A percentile compares a stretch with the other conserved stretches of the same genome.
phyloP scores from a whole-genome alignment of 345 rosid genomes.

The Arabis hirsuta region DNA sequence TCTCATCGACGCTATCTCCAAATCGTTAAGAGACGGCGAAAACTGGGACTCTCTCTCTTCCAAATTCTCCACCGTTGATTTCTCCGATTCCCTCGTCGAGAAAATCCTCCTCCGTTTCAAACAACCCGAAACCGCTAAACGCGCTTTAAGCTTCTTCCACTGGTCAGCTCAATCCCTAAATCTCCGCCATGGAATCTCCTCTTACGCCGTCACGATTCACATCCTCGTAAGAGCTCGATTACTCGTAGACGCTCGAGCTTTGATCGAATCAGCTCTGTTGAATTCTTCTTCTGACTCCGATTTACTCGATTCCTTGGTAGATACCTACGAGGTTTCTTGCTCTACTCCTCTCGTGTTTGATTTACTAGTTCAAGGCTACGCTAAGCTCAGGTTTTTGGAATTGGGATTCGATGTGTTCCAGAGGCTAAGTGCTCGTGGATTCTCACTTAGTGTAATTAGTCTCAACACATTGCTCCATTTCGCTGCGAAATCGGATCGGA shows the following conservation, averaged over 20 bases:
- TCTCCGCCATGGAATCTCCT: constrained; percentile 50
- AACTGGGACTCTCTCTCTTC: constrained; percentile 64
- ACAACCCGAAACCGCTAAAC: constrained; percentile 64
- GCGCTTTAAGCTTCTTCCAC: constrained; percentile 74
- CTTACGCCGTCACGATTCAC: constrained; percentile 63
- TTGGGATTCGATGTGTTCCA: constrained; percentile 63
- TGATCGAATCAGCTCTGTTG: constrained; percentile 61
- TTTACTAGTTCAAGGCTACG: constrained; percentile 66
- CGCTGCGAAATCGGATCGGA: constrained; percentile 58
- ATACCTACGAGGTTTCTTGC: constrained; percentile 45
- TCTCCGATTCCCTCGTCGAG: constrained; percentile 50
- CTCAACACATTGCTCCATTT: constrained; percentile 64
- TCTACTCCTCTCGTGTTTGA: constrained; percentile 68
- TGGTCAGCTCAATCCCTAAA: constrained; percentile 65
- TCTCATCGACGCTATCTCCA: constrained; percentile 45
- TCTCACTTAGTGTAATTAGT: constrained; percentile 54
- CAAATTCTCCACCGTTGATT: constrained; percentile 45
- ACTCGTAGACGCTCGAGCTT: constrained; percentile 63
- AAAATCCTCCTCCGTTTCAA: constrained; percentile 64
- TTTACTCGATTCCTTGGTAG: constrained; percentile 58
- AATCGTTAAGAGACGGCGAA: constrained; percentile 46
- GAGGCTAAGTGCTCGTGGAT: constrained; percentile 55
- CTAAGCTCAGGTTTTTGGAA: constrained; percentile 63
- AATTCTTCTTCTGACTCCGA: constrained; percentile 37
- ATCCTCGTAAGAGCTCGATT: constrained; percentile 61